Conservation (phyloP, 2,329 filamentous ascomycete species). For the Trichophyton equinum region DNA sequence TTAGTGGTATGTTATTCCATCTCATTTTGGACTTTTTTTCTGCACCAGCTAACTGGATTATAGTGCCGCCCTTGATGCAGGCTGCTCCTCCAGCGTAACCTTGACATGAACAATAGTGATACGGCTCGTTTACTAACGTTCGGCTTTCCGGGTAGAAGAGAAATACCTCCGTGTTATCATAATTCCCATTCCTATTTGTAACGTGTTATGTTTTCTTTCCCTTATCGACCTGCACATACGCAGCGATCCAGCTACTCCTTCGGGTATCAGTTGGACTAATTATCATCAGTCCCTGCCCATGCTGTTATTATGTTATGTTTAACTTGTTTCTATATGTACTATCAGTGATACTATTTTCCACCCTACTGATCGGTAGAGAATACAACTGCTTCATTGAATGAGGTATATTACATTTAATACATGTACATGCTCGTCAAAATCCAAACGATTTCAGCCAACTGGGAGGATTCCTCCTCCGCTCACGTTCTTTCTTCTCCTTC, state of each 20-base stretch:
- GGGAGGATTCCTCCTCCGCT: constrained; percentile 11
- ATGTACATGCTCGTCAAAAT: background rate
- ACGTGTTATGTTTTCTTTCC: background rate
- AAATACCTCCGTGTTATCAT: background rate
- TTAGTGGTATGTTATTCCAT: constrained; percentile 31
- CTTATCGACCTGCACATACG: no score
- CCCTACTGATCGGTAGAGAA: background rate
- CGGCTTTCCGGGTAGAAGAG: background rate
- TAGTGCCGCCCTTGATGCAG: background rate
- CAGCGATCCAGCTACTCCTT: no score
- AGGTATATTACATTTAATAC: background rate
- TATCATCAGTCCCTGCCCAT: background rate
- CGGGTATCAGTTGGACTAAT: background rate
- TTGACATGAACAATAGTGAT: background rate
- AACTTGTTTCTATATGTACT: background rate
- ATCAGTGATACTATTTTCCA: background rate
- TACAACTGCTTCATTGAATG: no score
- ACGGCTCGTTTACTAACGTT: no score
- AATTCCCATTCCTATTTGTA: background rate
- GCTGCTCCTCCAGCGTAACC: background rate
- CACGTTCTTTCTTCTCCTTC: constrained; percentile 14
- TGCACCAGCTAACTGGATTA: no score
- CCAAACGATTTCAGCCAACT: background rate
- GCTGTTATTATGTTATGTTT: background rate
- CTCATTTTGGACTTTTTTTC: no score